Conservation (phyloP, 106 monocot species). For the Dendrobium catenatum region DNA sequence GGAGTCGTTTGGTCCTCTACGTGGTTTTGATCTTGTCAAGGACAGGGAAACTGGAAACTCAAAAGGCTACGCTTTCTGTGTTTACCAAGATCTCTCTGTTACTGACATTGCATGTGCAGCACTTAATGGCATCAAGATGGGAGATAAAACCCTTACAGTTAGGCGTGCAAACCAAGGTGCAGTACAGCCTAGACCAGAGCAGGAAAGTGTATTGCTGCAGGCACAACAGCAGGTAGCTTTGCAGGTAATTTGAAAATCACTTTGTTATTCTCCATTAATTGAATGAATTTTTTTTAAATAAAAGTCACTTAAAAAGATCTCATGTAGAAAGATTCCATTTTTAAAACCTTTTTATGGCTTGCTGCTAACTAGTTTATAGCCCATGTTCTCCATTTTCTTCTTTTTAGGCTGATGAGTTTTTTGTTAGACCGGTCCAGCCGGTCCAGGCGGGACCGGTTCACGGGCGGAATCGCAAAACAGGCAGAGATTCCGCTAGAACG, state of each 20-base stretch:
- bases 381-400: not conserved
- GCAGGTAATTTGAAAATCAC: constrained; percentile 41
- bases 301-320: too few species aligned
- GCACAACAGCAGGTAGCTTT: constrained; percentile 84
- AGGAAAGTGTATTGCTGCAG: constrained; percentile 72
- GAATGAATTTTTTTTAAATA: not conserved
- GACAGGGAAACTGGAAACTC: constrained; percentile 89
- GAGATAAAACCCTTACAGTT: constrained; percentile 89
- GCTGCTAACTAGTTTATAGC: not conserved
- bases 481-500: too few species aligned
- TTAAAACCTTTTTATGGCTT: not conserved
- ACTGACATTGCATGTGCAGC: constrained; percentile 96
- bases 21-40: constrained; percentile 92
- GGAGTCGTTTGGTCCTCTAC: constrained; percentile 69
- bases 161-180: constrained; percentile 83
- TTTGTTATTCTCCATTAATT: not conserved
- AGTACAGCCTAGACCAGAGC: constrained; percentile 79
- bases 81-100: constrained; percentile 76
- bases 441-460: too few species aligned
- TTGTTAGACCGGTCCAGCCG: too few species aligned
- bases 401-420: not conserved
- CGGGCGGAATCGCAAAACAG: too few species aligned
- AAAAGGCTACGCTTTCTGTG: constrained; percentile 89
- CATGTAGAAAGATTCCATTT: not conserved
- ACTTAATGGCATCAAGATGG: constrained; percentile 97